Percentiles rank a stretch among this genome's conserved stretches.
Evolutionary conservation across 2,329 filamentous ascomycete genomes (phyloP).

Genomic region (Aspergillus pseudonomiae): DNA sequence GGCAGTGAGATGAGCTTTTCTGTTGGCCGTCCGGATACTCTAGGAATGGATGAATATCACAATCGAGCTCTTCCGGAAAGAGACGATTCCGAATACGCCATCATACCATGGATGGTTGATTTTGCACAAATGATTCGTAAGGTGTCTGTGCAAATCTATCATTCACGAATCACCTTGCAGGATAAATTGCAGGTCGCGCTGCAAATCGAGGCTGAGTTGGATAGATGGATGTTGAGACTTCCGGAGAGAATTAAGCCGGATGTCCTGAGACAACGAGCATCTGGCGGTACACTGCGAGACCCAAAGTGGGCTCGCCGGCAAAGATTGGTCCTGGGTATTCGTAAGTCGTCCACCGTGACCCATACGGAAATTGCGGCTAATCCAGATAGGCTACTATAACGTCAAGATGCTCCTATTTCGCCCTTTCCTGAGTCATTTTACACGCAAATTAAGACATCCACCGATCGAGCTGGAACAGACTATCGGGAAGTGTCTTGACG

Average conservation of each 20-base stretch:
- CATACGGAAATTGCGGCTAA: neutral
- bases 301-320: slow-evolving; percentile 44
- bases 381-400: slow-evolving; percentile 40
- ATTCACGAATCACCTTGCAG: slow-evolving; percentile 35
- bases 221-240: slow-evolving; percentile 39
- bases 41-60: slow-evolving; percentile 54
- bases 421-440: slow-evolving; percentile 38
- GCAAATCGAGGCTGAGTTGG: slow-evolving; percentile 41
- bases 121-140: slow-evolving; percentile 45
- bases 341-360: slow-evolving; percentile 26
- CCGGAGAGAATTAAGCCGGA: slow-evolving; percentile 37
- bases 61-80: slow-evolving; percentile 45
- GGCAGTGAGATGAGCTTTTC: slow-evolving; percentile 52
- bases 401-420: slow-evolving; percentile 45
- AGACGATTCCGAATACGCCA: slow-evolving; percentile 40
- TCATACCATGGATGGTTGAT: slow-evolving; percentile 47
- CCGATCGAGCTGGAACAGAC: slow-evolving; percentile 33
- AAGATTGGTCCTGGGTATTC: slow-evolving; percentile 42
- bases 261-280: slow-evolving; percentile 24
- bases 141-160: slow-evolving; percentile 46
- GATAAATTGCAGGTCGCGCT: slow-evolving; percentile 40
- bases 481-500: slow-evolving; percentile 42
- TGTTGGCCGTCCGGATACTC: slow-evolving; percentile 52
- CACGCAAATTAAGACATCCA: slow-evolving; percentile 30
- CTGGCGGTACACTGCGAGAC: slow-evolving; percentile 35